Percentiles rank a stretch among this genome's conserved stretches.
Evolutionary conservation across 2,329 filamentous ascomycete genomes (phyloP).

Genomic region (Fusarium palustre): DNA sequence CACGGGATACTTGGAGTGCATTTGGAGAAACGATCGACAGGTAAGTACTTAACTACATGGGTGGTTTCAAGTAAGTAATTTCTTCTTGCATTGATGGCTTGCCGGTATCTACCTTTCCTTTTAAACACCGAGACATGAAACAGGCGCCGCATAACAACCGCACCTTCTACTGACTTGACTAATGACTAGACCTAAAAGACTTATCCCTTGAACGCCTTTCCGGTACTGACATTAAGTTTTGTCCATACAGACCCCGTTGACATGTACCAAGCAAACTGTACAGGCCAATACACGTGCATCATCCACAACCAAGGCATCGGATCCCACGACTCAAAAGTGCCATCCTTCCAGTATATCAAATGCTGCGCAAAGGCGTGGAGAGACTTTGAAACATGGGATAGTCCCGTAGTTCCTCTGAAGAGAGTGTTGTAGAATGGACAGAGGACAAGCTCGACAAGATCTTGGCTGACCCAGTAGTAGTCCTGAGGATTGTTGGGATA

Average conservation of each 20-base stretch:
- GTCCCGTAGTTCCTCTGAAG: slow-evolving; percentile 38
- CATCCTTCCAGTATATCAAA: slow-evolving; percentile 65
- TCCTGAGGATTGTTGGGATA: slow-evolving; percentile 42
- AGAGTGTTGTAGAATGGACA: slow-evolving; percentile 56
- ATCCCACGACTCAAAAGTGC: slow-evolving; percentile 65
- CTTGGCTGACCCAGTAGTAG: slow-evolving; percentile 76
- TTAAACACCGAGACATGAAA: too few species aligned
- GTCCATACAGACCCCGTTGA: slow-evolving; percentile 65
- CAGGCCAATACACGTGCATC: slow-evolving; percentile 68
- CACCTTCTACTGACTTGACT: background rate
- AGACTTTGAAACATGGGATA: slow-evolving; percentile 38
- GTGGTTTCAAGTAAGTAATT: background rate
- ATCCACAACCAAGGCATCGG: slow-evolving; percentile 68
- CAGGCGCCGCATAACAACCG: background rate
- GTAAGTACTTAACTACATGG: background rate
- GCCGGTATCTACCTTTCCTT: background rate
- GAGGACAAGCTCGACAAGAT: slow-evolving; percentile 66
- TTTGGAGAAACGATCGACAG: background rate
- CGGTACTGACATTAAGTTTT: slow-evolving; percentile 74
- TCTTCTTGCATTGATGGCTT: background rate
- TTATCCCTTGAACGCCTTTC: slow-evolving; percentile 49
- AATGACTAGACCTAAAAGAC: background rate
- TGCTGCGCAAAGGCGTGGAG: slow-evolving; percentile 51
- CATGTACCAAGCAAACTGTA: slow-evolving; percentile 61
- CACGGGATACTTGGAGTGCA: too few species aligned